phyloP scores from a whole-genome alignment of 495 filamentous ascomycete genomes.

The Friedmanniomyces endolithicus region DNA sequence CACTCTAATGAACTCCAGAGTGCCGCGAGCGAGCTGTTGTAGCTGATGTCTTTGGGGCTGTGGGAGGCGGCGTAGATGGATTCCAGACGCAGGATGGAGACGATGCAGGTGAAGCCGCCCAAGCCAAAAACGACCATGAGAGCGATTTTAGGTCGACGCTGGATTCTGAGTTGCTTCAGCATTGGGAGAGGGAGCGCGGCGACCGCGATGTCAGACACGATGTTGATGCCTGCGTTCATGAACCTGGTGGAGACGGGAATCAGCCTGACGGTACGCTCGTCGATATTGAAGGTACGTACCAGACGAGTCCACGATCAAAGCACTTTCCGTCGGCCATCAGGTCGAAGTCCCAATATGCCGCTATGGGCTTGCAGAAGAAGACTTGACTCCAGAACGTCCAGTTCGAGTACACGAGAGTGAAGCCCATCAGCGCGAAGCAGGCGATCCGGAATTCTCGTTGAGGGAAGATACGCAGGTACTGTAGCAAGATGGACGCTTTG shows the following conservation, averaged over 20 bases:
- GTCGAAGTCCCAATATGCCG: constrained; percentile 29
- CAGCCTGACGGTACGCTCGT: background rate
- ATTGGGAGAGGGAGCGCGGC: constrained; percentile 28
- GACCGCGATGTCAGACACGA: constrained; percentile 38
- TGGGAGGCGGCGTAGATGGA: constrained; percentile 20
- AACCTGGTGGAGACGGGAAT: constrained; percentile 18
- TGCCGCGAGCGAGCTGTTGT: constrained; percentile 20
- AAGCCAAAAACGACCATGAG: constrained; percentile 23
- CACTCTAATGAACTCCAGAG: constrained; percentile 22
- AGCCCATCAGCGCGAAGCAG: constrained; percentile 18
- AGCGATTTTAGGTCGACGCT: constrained; percentile 20
- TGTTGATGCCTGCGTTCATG: constrained; percentile 39
- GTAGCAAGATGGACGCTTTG: constrained; percentile 22
- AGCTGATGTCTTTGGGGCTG: constrained; percentile 16
- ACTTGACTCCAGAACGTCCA: constrained; percentile 19
- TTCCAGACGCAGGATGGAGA: constrained; percentile 24
- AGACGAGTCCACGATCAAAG: constrained; percentile 34
- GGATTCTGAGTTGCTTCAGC: constrained; percentile 18
- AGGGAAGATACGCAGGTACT: constrained; percentile 24
- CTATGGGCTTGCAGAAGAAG: constrained; percentile 24
- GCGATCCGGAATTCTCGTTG: constrained; percentile 18
- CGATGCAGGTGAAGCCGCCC: constrained; percentile 23
- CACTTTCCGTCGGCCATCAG: constrained; percentile 23
- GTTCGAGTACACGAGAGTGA: constrained; percentile 13
- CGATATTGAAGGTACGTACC: constrained; percentile 9